Evolutionary conservation across 257 asterid species (phyloP).

Genomic region (Euphrasia confusa): DNA sequence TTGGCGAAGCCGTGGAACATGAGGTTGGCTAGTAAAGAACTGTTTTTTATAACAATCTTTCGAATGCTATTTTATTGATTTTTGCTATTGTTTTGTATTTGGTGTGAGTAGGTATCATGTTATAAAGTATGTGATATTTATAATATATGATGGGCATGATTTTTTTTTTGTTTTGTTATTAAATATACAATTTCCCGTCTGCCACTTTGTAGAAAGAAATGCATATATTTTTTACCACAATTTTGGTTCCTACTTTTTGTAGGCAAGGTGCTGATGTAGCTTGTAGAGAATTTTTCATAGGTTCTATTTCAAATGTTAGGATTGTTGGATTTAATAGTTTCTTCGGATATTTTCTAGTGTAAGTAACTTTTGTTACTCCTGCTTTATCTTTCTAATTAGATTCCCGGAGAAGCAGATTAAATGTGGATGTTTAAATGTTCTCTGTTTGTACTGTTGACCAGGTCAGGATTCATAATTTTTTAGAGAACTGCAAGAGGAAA

Average conservation of each 20-base stretch:
- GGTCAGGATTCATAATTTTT: constrained; percentile 77
- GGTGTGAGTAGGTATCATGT: no score
- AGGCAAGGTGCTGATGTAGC: constrained; percentile 1
- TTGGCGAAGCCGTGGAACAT: constrained; percentile 92
- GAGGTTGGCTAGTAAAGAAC: constrained; percentile 51
- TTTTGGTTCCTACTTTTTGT: constrained; percentile 1
- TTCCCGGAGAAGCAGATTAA: no score
- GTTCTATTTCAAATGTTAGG: neutral
- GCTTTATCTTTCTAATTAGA: no score
- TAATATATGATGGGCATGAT: no score
- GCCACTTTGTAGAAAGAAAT: no score
- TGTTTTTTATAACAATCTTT: neutral
- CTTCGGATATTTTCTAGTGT: no score
- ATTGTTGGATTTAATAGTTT: no score
- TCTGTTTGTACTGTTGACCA: constrained; percentile 33
- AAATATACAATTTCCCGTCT: no score
- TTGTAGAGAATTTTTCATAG: neutral
- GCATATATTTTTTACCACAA: neutral
- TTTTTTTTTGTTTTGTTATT: no score
- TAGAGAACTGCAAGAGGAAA: constrained; percentile 72
- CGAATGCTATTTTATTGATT: no score
- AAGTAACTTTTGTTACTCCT: no score
- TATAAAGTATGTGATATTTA: neutral
- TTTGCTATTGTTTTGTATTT: no score
- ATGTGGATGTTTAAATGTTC: neutral